Conservation (phyloP, 2,329 filamentous ascomycete genomes). For the Calonectria montana region DNA sequence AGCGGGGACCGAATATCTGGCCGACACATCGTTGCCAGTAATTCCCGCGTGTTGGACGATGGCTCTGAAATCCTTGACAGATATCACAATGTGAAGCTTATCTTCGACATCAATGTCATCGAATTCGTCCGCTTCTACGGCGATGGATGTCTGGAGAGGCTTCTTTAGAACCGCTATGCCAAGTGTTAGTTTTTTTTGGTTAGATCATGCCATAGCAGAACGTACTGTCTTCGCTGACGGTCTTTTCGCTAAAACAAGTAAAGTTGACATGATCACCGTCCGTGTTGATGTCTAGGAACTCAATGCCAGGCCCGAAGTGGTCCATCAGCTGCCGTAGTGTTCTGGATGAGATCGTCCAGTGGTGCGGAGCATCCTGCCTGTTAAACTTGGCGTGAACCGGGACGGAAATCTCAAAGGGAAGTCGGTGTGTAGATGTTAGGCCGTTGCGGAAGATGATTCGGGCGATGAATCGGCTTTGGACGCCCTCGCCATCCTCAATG, state of each 20-base stretch:
- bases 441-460: conserved; percentile 81
- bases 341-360: conserved; percentile 78
- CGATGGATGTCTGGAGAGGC: conserved; percentile 82
- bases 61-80: conserved; percentile 84
- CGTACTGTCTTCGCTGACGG: conserved; percentile 68
- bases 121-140: conserved; percentile 81
- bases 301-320: conserved; percentile 83
- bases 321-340: conserved; percentile 81
- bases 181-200: conserved; percentile 24
- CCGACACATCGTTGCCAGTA: conserved; percentile 73
- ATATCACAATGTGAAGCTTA: conserved; percentile 82
- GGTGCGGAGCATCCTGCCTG: conserved; percentile 71
- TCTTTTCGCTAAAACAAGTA: conserved; percentile 85
- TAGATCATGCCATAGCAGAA: background rate
- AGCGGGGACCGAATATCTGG: conserved; percentile 77
- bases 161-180: conserved; percentile 78
- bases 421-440: conserved; percentile 80
- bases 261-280: conserved; percentile 81
- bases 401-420: conserved; percentile 80
- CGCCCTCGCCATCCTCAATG: conserved; percentile 76
- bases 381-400: conserved; percentile 83
- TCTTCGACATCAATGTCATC: conserved; percentile 80
- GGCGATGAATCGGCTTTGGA: conserved; percentile 79
- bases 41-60: conserved; percentile 81
- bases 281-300: conserved; percentile 82